Evolutionary conservation across 805 yeast species (phyloP).

Genomic region (Barnettozyma sucrosica): DNA sequence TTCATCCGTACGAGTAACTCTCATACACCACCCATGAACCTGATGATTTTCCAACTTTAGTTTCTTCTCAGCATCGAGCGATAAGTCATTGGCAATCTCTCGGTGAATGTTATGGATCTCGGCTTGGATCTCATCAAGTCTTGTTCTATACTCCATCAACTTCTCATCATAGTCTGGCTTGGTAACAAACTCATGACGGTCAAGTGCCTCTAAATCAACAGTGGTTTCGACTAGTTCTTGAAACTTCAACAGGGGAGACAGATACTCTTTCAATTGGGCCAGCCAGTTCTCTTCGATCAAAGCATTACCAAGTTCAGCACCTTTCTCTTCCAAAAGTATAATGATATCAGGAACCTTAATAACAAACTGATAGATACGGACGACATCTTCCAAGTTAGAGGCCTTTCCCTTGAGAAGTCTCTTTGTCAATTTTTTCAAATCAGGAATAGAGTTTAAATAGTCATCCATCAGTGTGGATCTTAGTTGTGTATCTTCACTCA

Average conservation of each 20-base stretch:
- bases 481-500: constrained; percentile 64
- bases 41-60: constrained; percentile 84
- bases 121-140: constrained; percentile 48
- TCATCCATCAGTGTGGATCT: constrained; percentile 63
- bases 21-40: constrained; percentile 89
- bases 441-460: constrained; percentile 72
- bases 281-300: constrained; percentile 52
- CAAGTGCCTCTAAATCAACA: constrained; percentile 78
- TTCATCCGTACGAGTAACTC: constrained; percentile 88
- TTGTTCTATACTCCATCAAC: constrained; percentile 51
- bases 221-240: constrained; percentile 90
- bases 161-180: constrained; percentile 87
- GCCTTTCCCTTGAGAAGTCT: constrained; percentile 44
- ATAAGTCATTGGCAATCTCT: constrained; percentile 65
- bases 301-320: constrained; percentile 25
- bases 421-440: constrained; percentile 67
- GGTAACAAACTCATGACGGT: constrained; percentile 76
- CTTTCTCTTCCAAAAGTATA: constrained; percentile 41
- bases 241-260: constrained; percentile 53
- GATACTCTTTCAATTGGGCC: constrained; percentile 44
- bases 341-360: constrained; percentile 64
- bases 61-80: constrained; percentile 81
- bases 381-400: constrained; percentile 81
- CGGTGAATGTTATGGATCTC: constrained; percentile 57
- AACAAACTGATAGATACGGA: constrained; percentile 79